Conservation (phyloP, 2,329 filamentous ascomycete genomes). For the Alternaria angustiovoidea region DNA sequence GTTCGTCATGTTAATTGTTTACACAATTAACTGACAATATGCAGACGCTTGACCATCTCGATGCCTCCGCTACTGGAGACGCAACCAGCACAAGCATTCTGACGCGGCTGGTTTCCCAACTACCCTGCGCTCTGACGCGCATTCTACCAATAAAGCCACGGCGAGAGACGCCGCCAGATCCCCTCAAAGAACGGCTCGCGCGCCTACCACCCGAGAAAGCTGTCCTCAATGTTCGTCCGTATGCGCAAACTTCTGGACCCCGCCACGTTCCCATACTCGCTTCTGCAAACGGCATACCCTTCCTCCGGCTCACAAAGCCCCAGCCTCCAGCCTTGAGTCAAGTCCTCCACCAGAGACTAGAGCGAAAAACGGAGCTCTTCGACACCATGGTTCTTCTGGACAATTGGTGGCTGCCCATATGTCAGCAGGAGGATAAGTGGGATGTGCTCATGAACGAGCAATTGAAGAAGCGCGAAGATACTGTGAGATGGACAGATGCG, state of each 20-base stretch:
- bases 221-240: constrained; percentile 62
- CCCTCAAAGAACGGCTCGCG: constrained; percentile 34
- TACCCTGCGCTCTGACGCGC: constrained; percentile 49
- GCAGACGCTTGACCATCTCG: constrained; percentile 55
- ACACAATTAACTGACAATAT: constrained; percentile 16
- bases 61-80: constrained; percentile 49
- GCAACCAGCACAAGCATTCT: constrained; percentile 31
- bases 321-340: constrained; percentile 68
- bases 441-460: constrained; percentile 50
- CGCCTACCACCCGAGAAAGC: constrained; percentile 48
- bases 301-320: constrained; percentile 72
- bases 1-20: neutral
- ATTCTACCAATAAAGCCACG: constrained; percentile 14
- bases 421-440: constrained; percentile 59
- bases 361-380: constrained; percentile 55
- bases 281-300: constrained; percentile 65
- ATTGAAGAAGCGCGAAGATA: constrained; percentile 20
- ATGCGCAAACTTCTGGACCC: constrained; percentile 58
- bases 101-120: constrained; percentile 47
- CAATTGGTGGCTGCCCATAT: constrained; percentile 53
- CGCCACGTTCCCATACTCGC: constrained; percentile 68
- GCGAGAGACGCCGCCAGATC: constrained; percentile 10
- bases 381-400: constrained; percentile 51
- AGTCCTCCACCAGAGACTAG: constrained; percentile 63
- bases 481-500: constrained; percentile 43